phyloP scores from a whole-genome alignment of 2,329 filamentous ascomycete species.

The Akanthomyces dipterigenus region DNA sequence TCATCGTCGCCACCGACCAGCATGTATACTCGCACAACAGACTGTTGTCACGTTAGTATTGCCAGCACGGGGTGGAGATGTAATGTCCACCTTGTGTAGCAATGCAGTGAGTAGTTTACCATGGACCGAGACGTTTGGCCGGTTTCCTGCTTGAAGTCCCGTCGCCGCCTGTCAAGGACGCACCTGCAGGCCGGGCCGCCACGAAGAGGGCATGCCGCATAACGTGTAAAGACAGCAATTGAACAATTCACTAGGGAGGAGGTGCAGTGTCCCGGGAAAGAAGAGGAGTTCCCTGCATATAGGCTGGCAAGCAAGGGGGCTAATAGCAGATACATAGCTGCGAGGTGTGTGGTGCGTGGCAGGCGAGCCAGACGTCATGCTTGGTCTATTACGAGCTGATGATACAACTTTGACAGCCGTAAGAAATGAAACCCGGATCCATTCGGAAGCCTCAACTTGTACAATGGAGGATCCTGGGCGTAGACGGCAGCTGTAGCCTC shows the following conservation, averaged over 20 bases:
- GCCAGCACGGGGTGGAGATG: background rate
- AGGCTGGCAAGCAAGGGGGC: background rate
- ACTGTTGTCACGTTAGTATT: background rate
- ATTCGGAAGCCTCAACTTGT: background rate
- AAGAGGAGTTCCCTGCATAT: background rate
- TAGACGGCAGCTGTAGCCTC: slow-evolving; percentile 6
- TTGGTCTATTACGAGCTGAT: background rate
- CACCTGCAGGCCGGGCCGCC: no score
- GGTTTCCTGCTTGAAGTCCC: background rate
- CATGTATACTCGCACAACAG: background rate
- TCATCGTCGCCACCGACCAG: background rate
- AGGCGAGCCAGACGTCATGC: background rate
- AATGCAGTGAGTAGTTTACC: background rate
- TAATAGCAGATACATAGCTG: background rate
- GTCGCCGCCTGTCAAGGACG: no score
- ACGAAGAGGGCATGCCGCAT: no score
- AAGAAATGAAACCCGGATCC: background rate
- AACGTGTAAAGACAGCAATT: no score
- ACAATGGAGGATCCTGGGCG: background rate
- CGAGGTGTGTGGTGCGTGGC: no score
- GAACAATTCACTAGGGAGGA: no score
- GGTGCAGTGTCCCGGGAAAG: background rate
- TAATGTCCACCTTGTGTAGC: background rate
- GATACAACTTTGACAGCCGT: background rate
- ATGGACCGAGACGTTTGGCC: background rate